Evolutionary conservation across 805 yeast genomes (phyloP).

Genomic region (Yamadazyma insecticola): DNA sequence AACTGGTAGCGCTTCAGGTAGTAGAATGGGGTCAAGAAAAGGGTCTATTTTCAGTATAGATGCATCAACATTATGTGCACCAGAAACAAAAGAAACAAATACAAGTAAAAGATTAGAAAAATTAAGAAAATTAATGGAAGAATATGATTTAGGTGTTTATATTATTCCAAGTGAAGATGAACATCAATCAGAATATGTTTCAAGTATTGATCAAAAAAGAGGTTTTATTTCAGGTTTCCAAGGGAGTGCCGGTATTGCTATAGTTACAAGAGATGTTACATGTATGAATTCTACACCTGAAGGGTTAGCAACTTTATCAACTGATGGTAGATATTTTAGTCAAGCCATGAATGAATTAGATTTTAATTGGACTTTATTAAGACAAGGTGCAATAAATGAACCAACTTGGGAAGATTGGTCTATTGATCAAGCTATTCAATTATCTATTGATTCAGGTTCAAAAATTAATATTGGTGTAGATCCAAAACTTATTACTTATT

Average conservation of each 20-base stretch:
- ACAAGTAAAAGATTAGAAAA: slow-evolving; percentile 59
- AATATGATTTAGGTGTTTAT: slow-evolving; percentile 46
- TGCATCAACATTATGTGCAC: slow-evolving; percentile 37
- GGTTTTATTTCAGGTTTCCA: slow-evolving; percentile 55
- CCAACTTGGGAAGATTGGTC: slow-evolving; percentile 60
- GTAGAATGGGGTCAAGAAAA: slow-evolving; percentile 29
- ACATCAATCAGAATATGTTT: slow-evolving; percentile 60
- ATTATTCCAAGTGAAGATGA: slow-evolving; percentile 60
- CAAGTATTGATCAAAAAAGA: slow-evolving; percentile 50
- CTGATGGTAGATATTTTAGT: slow-evolving; percentile 58
- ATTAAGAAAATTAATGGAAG: slow-evolving; percentile 54
- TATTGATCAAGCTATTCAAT: slow-evolving; percentile 44
- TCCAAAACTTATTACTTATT: slow-evolving; percentile 43
- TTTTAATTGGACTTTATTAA: slow-evolving; percentile 54
- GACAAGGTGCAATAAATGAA: slow-evolving; percentile 46
- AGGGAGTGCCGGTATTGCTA: slow-evolving; percentile 60
- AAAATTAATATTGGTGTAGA: slow-evolving; percentile 41
- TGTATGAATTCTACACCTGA: slow-evolving; percentile 50
- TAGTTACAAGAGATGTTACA: slow-evolving; percentile 49
- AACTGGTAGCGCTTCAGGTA: slow-evolving; percentile 17
- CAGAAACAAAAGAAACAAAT: slow-evolving; percentile 48
- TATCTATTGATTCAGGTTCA: slow-evolving; percentile 43
- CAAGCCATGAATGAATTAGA: slow-evolving; percentile 58
- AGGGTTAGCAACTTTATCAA: slow-evolving; percentile 51
- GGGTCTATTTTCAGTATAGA: slow-evolving; percentile 40